Evolutionary conservation across 306 rosid genomes (phyloP), one percentile per base, ranked within the genome.

Genomic region (Gastrolobium bilobum): DNA sequence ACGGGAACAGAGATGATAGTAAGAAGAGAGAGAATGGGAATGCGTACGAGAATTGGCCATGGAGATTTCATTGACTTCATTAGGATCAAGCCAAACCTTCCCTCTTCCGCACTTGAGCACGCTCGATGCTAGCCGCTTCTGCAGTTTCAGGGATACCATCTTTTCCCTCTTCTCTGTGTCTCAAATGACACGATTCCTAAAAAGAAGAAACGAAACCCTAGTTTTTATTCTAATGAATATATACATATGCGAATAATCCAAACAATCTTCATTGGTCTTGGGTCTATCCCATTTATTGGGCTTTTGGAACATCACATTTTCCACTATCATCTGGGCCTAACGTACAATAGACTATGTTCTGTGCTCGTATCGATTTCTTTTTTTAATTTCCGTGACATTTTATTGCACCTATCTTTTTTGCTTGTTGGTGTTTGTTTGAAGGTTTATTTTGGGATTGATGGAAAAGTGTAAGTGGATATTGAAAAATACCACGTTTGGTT

Each of bases 111-210:
- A 84, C 51, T 84, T 80, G 2, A 84, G 72, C 4, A 84, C 84
- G 52, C 84, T 80, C 1, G 82, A 59, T 0, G 87, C 81, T 0
- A 84, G 82, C 52, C 87, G 70, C 80, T 84, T 84, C 83, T 84
- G 88, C 75, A 84, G 72, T 75, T 80, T 84, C 63, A 84, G 72
- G 2, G 88, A 84, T 10, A 84, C 88, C 88, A 84, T 84, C 26
- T 20, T 35, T 72, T 71, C 11, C 2, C 60, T 38, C 66, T n/a
- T 5, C 31, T 31, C 26, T 50, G 7, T 59, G 64, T 53, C 46
- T 13, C 43, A 20, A 20, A 3, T 26, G 2, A 59, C 65, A 11
- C 57, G 4, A 65, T 0, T 0, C 52, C 44, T 4, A 35, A 65
- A 9, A 9, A 14, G 52, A 6, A 30, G 29, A 8, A 8, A 29